Evolutionary conservation across 139 green algal species (phyloP).

Genomic region (Penium margaritaceum): DNA sequence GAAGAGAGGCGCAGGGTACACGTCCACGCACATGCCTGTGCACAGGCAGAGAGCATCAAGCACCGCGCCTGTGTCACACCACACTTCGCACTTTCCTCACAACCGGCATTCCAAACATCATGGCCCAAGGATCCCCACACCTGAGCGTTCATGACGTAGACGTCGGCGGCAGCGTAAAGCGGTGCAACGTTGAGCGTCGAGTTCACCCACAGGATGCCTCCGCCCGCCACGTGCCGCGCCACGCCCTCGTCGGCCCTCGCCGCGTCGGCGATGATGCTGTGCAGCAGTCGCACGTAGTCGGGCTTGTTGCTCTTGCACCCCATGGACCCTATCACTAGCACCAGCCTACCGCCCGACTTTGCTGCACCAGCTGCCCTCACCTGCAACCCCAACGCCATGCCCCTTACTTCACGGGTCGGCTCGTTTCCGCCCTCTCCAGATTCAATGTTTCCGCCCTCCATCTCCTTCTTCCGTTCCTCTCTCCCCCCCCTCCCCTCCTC

Average conservation of each 20-base stretch:
- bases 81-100: too few relatives aligned
- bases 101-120: too few relatives aligned
- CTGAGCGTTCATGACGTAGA: slow-evolving; percentile 41
- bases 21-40: too few relatives aligned
- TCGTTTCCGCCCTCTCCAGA: too few relatives aligned
- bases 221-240: background rate
- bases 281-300: slow-evolving; percentile 14
- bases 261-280: background rate
- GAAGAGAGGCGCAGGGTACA: too few relatives aligned
- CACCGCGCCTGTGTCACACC: too few relatives aligned
- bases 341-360: slow-evolving; percentile 3
- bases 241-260: background rate
- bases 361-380: too few relatives aligned
- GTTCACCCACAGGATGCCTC: slow-evolving; percentile 25
- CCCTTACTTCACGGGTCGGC: background rate
- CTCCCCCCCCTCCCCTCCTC: background rate
- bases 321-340: slow-evolving; percentile 31
- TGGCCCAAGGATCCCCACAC: too few relatives aligned
- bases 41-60: too few relatives aligned
- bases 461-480: background rate
- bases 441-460: too few relatives aligned
- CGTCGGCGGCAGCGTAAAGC: slow-evolving; percentile 25
- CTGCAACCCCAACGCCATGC: background rate
- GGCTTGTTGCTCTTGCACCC: slow-evolving; percentile 35
- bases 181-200: slow-evolving; percentile 19